A percentile compares a stretch with the other conserved stretches of the same genome.
Conservation (phyloP, 2,329 filamentous ascomycete genomes). For the Pestalotiopsis sp. region DNA sequence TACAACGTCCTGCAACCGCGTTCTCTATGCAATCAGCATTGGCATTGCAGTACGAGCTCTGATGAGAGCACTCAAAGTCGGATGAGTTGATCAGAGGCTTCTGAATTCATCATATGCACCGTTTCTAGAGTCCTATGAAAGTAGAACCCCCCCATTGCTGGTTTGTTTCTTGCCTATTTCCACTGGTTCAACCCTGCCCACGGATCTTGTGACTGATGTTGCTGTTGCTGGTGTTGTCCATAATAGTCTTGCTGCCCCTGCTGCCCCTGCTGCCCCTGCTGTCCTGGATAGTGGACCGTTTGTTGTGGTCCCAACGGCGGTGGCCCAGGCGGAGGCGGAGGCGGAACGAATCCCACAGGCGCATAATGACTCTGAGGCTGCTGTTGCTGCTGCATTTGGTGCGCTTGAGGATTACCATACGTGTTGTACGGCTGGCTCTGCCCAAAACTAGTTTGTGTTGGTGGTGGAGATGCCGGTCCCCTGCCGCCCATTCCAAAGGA, state of each 20-base stretch:
- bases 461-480: constrained; percentile 56
- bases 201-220: constrained; percentile 7
- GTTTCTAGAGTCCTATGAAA: neutral
- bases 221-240: constrained; percentile 8
- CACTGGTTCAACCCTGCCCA: constrained; percentile 12
- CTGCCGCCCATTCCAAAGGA: constrained; percentile 34
- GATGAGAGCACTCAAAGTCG: neutral
- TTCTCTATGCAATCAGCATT: too few relatives aligned
- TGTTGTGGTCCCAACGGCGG: constrained; percentile 63
- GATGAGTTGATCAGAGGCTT: neutral
- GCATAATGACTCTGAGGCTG: constrained; percentile 44
- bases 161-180: constrained; percentile 3
- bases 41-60: too few relatives aligned
- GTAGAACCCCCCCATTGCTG: neutral
- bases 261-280: constrained; percentile 30
- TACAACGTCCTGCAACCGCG: too few relatives aligned
- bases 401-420: constrained; percentile 44
- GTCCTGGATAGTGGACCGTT: constrained; percentile 52
- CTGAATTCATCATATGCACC: neutral
- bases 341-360: constrained; percentile 60
- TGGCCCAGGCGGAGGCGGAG: constrained; percentile 63
- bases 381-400: constrained; percentile 39
- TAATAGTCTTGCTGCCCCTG: constrained; percentile 26
- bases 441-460: constrained; percentile 38
- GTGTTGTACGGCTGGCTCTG: constrained; percentile 46